phyloP scores from a whole-genome alignment of 768 basidiomycete genomes.

The Paxillus rubicundulus region DNA sequence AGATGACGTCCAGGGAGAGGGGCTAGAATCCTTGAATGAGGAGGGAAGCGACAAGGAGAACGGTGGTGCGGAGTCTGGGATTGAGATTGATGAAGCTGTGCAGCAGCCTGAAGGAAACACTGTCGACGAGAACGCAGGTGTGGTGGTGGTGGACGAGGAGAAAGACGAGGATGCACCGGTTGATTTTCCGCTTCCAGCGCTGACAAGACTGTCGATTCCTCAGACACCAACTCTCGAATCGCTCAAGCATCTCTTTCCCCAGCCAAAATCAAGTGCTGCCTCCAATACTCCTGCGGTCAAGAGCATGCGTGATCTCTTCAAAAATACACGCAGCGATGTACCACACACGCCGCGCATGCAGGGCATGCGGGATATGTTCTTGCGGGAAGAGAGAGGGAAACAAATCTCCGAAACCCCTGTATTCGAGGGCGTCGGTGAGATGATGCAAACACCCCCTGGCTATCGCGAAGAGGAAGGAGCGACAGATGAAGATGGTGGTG shows the following conservation, averaged over 20 bases:
- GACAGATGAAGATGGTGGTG: constrained; percentile 2
- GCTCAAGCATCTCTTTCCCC: constrained; percentile 32
- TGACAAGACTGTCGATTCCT: constrained; percentile 1
- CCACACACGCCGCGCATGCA: constrained; percentile 34
- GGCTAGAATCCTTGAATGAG: not conserved
- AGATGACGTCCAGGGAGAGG: constrained; percentile 8
- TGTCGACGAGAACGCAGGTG: not conserved
- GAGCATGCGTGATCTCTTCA: constrained; percentile 35
- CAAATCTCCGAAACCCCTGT: constrained; percentile 19
- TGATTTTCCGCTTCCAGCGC: constrained; percentile 4
- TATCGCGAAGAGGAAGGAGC: constrained; percentile 12
- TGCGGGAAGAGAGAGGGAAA: constrained; percentile 9
- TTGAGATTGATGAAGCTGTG: not conserved
- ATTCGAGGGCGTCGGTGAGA: constrained; percentile 29
- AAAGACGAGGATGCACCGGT: constrained; percentile 12
- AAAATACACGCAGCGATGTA: constrained; percentile 2
- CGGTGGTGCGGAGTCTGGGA: constrained; percentile 2
- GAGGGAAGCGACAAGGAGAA: constrained; percentile 14
- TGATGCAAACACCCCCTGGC: constrained; percentile 30
- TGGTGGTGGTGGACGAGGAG: constrained; percentile 15
- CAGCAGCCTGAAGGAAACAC: not conserved
- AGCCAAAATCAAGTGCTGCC: constrained; percentile 10
- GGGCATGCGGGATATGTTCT: constrained; percentile 34
- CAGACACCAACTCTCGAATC: constrained; percentile 30
- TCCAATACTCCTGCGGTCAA: constrained; percentile 24